Evolutionary conservation across 23 red algal species (phyloP), one percentile per base, ranked within the genome.

Genomic region (Agarophyton chilense): DNA sequence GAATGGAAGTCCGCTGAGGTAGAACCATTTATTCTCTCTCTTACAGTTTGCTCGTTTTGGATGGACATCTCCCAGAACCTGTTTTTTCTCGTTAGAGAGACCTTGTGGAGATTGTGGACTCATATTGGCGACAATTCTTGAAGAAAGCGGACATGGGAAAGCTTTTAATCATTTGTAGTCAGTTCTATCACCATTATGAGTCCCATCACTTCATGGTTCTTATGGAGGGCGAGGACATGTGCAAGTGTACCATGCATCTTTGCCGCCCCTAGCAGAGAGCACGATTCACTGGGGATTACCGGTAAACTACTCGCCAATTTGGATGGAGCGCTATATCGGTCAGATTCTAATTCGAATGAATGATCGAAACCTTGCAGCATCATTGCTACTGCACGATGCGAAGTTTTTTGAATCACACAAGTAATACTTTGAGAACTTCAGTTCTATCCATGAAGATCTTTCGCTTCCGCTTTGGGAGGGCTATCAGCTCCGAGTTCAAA

Each of bases 251-350:
- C 6, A 2, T 76, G 29, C 28, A 32, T 52, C 47, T 32, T 1
- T 76, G 13, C 47, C 47, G 9, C 71, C 44, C 33, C 40, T 76
- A 18, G 36, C 41, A 12, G 41, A 76, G 24, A 13, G 71, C 39
- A 38, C 47, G 3, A 10, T 47, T 14, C 16, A 76, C 36, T 51
- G 71, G 4, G 36, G 71, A 76, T 39, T 39, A 2, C 71, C 71
- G 26, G 11, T 31, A 32, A 52, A 29, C 43, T 76, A 76, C 39
- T 76, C 71, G 2, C 71, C 44, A 38, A 8, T 47, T 49, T 76
- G 71, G 71, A 76, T 52, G 71, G 71, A 76, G 39, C 14, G 71
- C 2, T 76, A 76, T 76, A 76, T 76, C 31, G 71, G 71, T 13
- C 47, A 39, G 41, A 46, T 38, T 49, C 18, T 76, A 32, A 25